A percentile compares a stretch with the other conserved stretches of the same genome.
phyloP scores from a whole-genome alignment of 176 grass and related monocot genomes.

The Oryza brachyantha region DNA sequence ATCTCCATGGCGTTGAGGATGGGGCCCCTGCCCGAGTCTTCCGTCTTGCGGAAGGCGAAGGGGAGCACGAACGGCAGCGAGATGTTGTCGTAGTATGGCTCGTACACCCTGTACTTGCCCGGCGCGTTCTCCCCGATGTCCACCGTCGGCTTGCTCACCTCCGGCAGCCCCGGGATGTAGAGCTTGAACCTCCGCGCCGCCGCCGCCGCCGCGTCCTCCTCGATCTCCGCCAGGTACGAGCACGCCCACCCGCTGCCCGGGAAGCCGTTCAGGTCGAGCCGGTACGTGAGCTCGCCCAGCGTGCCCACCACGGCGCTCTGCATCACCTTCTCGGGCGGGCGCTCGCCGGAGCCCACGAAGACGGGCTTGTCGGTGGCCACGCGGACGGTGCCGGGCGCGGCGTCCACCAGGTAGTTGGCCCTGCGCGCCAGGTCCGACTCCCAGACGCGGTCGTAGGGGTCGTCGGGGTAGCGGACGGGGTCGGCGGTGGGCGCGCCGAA shows the following conservation, averaged over 20 bases:
- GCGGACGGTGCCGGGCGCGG: slow-evolving; percentile 62
- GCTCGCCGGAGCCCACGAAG: slow-evolving; percentile 48
- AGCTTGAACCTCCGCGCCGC: slow-evolving; percentile 84
- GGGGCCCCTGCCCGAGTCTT: slow-evolving; percentile 72
- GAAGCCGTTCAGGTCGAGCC: slow-evolving; percentile 79
- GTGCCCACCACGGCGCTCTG: slow-evolving; percentile 71
- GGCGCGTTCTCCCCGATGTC: slow-evolving; percentile 82
- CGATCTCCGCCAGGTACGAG: slow-evolving; percentile 83
- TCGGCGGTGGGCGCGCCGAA: slow-evolving; percentile 62
- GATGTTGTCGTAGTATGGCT: slow-evolving; percentile 71
- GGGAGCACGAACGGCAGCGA: slow-evolving; percentile 72
- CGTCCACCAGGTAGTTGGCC: slow-evolving; percentile 86
- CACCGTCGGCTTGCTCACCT: slow-evolving; percentile 75
- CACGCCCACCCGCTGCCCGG: slow-evolving; percentile 78
- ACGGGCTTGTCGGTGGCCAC: slow-evolving; percentile 67
- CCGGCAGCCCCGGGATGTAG: slow-evolving; percentile 55
- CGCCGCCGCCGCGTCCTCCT: slow-evolving; percentile 48
- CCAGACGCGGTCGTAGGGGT: slow-evolving; percentile 91
- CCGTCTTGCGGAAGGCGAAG: slow-evolving; percentile 68
- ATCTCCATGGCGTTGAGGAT: slow-evolving; percentile 92
- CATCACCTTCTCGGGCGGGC: slow-evolving; percentile 87
- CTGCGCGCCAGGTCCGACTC: slow-evolving; percentile 74
- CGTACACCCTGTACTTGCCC: slow-evolving; percentile 73
- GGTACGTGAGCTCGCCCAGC: slow-evolving; percentile 68
- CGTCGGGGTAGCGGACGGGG: slow-evolving; percentile 75